Percentiles rank a stretch among this genome's conserved stretches.
Conservation (phyloP, 2,329 filamentous ascomycete species). For the Botryosphaeria dothidea region DNA sequence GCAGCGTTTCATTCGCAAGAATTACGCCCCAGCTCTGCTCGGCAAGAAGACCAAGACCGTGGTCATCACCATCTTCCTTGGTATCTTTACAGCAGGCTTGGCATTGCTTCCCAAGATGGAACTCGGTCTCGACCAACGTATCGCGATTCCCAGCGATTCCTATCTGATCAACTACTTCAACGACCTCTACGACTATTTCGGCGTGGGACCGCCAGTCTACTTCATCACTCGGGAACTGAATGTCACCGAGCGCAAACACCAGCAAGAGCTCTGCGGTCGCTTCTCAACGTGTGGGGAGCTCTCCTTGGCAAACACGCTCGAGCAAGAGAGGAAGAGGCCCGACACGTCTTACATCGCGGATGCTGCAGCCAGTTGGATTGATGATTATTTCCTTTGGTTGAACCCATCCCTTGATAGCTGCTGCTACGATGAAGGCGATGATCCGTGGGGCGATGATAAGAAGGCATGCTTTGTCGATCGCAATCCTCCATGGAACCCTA, state of each 20-base stretch:
- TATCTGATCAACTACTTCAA: conserved; percentile 97
- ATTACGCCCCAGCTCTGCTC: conserved; percentile 80
- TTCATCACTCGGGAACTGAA: conserved; percentile 87
- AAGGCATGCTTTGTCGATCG: conserved; percentile 75
- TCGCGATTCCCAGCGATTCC: conserved; percentile 89
- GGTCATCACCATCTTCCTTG: conserved; percentile 80
- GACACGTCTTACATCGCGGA: conserved; percentile 86
- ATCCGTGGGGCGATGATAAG: conserved; percentile 32
- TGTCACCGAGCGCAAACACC: conserved; percentile 70
- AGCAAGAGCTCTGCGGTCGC: conserved; percentile 85
- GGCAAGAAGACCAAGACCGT: conserved; percentile 76
- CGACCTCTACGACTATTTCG: conserved; percentile 90
- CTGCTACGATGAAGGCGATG: conserved; percentile 61
- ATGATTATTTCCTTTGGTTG: conserved; percentile 96
- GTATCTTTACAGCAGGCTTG: conserved; percentile 80
- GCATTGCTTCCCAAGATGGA: conserved; percentile 82
- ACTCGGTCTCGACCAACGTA: conserved; percentile 89
- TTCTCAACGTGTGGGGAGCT: conserved; percentile 85
- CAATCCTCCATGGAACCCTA: conserved; percentile 83
- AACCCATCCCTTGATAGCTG: conserved; percentile 76
- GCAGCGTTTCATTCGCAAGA: conserved; percentile 85
- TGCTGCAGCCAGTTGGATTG: conserved; percentile 91
- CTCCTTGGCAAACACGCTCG: conserved; percentile 85
- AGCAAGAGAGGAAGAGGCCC: conserved; percentile 89
- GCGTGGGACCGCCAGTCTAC: conserved; percentile 90